Percentiles rank a stretch among this genome's conserved stretches.
Conservation (phyloP, 78 protist genomes). For the Protostelium mycophagum region DNA sequence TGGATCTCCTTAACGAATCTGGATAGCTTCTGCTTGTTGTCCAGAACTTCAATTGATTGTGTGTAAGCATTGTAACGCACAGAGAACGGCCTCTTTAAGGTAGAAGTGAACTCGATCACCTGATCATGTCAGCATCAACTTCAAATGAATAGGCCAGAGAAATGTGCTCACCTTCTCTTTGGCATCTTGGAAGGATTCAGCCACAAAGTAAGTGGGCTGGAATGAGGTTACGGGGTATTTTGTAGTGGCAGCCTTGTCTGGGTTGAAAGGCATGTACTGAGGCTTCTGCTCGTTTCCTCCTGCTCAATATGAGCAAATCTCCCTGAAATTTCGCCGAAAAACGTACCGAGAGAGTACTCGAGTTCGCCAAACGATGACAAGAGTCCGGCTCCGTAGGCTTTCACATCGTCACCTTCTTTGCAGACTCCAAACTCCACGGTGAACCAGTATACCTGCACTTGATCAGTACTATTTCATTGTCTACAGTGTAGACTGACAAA, state of each 20-base stretch:
- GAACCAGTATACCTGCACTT: slow-evolving; percentile 82
- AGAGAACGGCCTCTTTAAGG: slow-evolving; percentile 59
- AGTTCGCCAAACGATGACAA: slow-evolving; percentile 92
- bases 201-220: slow-evolving; percentile 91
- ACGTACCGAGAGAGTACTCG: slow-evolving; percentile 35
- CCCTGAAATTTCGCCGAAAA: neutral
- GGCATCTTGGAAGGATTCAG: slow-evolving; percentile 78
- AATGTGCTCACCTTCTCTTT: slow-evolving; percentile 47
- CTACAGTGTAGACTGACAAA: neutral
- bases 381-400: slow-evolving; percentile 94
- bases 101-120: neutral
- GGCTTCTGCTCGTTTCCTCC: slow-evolving; percentile 17
- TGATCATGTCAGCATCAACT: no score
- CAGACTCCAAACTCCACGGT: slow-evolving; percentile 95
- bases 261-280: slow-evolving; percentile 25
- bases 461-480: slow-evolving; percentile 1
- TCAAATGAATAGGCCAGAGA: no score
- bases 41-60: slow-evolving; percentile 26
- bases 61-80: slow-evolving; percentile 73
- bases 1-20: slow-evolving; percentile 16
- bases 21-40: slow-evolving; percentile 35
- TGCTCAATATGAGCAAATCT: neutral
- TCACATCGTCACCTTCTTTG: slow-evolving; percentile 62
- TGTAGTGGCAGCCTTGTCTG: slow-evolving; percentile 19
- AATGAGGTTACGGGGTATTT: slow-evolving; percentile 86